Evolutionary conservation across 257 asterid genomes (phyloP), one percentile per base, ranked within the genome.

Genomic region (Salvia splendens): DNA sequence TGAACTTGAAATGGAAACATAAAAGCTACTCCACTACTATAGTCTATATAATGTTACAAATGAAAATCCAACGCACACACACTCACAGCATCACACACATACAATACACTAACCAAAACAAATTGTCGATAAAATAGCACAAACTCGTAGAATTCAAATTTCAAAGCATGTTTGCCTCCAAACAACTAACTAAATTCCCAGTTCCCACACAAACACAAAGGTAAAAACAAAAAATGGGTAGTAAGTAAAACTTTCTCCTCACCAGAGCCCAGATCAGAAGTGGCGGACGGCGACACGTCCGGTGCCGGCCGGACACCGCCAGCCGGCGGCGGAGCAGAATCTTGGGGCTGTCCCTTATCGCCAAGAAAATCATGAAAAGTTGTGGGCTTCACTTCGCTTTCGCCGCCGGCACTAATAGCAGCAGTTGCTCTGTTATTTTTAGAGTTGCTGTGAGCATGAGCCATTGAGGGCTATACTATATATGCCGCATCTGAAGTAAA

Each of bases 301-400:
- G 86, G 74, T 53, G 75, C 82, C 60, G 75, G 86, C 68, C 85
- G 68, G 77, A 48, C 77, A 8, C 70, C 81, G 16, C 82, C 82
- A 7, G 64, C 74, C 63, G 81, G 55, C 61, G 76, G 75, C 70
- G 78, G 76, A 61, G 83, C 80, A 73, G 86, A 77, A 42, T 81
- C 89, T 59, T 83, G 81, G 10, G 53, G 70, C 20, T 75, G 81
- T 67, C 66, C 80, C 72, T 81, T 81, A 54, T 79, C 81, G 40
- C 92, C 95, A 12, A 92, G 91, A 76, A 92, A 92, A 77, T 92
- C 98, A 83, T 92, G 98, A 68, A 89, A 92, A 77, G 88, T 76
- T 17, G 87, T 61, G 71, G 81, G 65, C 83, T 87, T 85, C 73
- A 58, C 78, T 74, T 87, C 95, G 71, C 62, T 75, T 33, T 76